A percentile compares a stretch with the other conserved stretches of the same genome.
These are phyloP conservation scores for Orbilia ellipsospora DNA, from an alignment of 2,329 filamentous ascomycete species.

Conservation along the genomic window DNA sequence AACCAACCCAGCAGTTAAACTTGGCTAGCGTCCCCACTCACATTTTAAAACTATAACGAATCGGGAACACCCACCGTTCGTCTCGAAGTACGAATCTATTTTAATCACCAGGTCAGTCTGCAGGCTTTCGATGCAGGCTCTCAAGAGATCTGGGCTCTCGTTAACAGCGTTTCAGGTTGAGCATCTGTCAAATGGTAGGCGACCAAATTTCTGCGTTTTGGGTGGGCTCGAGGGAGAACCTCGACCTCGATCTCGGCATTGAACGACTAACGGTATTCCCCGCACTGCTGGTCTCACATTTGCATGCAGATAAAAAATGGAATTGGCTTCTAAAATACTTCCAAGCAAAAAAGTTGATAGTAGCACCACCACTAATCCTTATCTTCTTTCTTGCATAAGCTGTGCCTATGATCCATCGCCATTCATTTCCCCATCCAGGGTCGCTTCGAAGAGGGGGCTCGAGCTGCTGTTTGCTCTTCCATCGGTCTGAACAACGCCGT, in stretches of 20 bases:
- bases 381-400: no score
- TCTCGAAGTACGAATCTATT: constrained; percentile 13
- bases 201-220: not conserved
- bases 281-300: constrained; percentile 7
- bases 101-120: constrained; percentile 11
- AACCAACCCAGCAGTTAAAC: constrained; percentile 19
- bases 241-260: not conserved
- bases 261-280: constrained; percentile 28
- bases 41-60: constrained; percentile 17
- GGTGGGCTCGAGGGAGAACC: not conserved
- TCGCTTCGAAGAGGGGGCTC: constrained; percentile 4
- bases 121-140: not conserved
- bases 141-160: not conserved
- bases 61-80: constrained; percentile 6
- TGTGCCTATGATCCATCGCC: not conserved
- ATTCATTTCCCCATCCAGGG: constrained; percentile 1
- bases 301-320: not conserved
- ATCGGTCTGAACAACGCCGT: not conserved
- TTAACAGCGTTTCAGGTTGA: constrained; percentile 23
- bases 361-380: not conserved
- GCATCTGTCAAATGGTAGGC: constrained; percentile 17
- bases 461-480: not conserved
- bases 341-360: not conserved
- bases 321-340: no score
- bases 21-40: constrained; percentile 15